Base-by-base conservation (phyloP, 345 rosid species). In the Acer negundo region DNA sequence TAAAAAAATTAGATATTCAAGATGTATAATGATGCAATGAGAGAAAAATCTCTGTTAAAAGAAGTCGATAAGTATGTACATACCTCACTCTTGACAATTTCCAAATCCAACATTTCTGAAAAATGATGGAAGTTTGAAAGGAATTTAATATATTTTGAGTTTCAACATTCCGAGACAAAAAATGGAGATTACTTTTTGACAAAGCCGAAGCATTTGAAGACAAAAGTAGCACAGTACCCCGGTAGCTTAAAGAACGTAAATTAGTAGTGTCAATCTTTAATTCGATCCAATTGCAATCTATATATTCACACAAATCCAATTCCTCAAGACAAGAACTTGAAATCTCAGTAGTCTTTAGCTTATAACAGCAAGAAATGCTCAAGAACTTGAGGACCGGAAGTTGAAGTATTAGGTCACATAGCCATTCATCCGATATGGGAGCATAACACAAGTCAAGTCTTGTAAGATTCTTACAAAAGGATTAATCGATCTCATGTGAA, bases 381-480 rank as follows among this genome's bases (percentile, higher is more conserved):
- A 66, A 66, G 24, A 15, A 15, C 53, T 42, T 16, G 6, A 67
- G 70, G 51, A 20, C 15, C 7, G n/a, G 42, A 67, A 67, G 49
- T 7, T 40, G 53, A 40, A n/a, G 38, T 35, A 40, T 19, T 42
- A 8, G 3, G 11, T 19, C 4, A 2, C 16, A 0, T 2, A 67
- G 10, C 46, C 46, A 28, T 5, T 28, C 10, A 62, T 62, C 38
- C 35, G 1, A 12, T 3, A 62, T 10, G 19, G 16, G 12, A 62
- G 16, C 15, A 1, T 7, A 6, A 5, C 11, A 10, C 26, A 62
- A 8, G 0, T 0, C 26, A 24, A 62, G 35, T 6, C 0, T 62
- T 13, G 58, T 63, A 13, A 63, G 67, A 26, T 63, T 63, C 67
- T 63, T 26, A 63, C 42, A 63, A 24, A 15, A 63, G 67, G 42